These are phyloP conservation scores for Phaeodactylum tricornutum DNA, from an alignment of 108 stramenopile genomes.

Conservation along the genomic window DNA sequence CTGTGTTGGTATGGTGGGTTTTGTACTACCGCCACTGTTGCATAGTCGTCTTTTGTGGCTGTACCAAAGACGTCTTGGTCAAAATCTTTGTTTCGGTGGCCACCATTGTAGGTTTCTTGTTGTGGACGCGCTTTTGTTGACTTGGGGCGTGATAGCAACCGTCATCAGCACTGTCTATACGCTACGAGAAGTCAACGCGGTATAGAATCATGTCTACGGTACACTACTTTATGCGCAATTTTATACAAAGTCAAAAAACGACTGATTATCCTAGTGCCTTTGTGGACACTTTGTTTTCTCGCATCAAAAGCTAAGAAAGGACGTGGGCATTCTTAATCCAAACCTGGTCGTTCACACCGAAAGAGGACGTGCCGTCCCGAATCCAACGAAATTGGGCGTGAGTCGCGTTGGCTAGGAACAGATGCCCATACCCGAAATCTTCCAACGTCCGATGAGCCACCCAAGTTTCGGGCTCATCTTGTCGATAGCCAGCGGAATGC, in stretches of 20 bases:
- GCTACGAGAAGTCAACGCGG: no score
- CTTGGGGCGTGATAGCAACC: constrained; percentile 24
- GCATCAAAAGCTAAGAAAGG: no score
- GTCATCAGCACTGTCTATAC: constrained; percentile 19
- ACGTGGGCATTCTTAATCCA: constrained; percentile 24
- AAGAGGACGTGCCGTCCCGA: constrained; percentile 23
- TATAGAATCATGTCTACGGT: no score
- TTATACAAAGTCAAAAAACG: no score
- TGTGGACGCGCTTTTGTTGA: constrained; percentile 18
- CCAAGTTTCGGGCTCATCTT: constrained; percentile 63
- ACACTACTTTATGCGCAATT: no score
- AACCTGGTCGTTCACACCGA: constrained; percentile 13
- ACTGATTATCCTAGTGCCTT: no score
- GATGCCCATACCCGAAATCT: constrained; percentile 77
- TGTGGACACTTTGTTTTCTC: no score
- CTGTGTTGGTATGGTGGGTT: constrained; percentile 57
- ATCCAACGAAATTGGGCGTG: constrained; percentile 68
- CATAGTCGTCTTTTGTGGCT: constrained; percentile 10
- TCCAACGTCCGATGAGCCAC: constrained; percentile 69
- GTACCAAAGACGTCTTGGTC: background rate
- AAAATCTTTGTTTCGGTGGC: background rate
- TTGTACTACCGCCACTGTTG: constrained; percentile 54
- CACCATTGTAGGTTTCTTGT: no score
- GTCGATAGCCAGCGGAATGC: constrained; percentile 38
- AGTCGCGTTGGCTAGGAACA: constrained; percentile 56